Evolutionary conservation across 345 rosid genomes (phyloP).

Genomic region (Erucastrum elatum): DNA sequence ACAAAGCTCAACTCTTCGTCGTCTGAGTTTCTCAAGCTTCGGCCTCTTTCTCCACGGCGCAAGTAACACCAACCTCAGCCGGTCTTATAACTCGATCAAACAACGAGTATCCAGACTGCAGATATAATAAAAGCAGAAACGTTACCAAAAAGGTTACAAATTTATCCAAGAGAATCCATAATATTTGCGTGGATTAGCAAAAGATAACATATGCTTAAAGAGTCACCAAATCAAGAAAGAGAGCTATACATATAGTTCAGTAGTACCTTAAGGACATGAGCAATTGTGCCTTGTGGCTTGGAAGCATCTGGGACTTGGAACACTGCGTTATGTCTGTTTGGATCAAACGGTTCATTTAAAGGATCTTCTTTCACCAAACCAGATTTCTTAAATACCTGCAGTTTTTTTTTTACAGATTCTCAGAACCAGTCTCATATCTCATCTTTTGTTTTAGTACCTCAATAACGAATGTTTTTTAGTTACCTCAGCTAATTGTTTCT

Average conservation of each 20-base stretch:
- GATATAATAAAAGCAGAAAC: background rate
- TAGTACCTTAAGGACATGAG: constrained; percentile 81
- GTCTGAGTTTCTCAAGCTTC: constrained; percentile 41
- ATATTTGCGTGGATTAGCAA: background rate
- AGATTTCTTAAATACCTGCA: constrained; percentile 72
- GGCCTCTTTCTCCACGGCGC: constrained; percentile 40
- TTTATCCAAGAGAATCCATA: background rate
- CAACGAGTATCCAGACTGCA: constrained; percentile 81
- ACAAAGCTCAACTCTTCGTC: constrained; percentile 5
- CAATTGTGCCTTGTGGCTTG: constrained; percentile 82
- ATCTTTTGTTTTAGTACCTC: background rate
- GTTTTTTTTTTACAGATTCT: background rate
- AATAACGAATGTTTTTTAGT: background rate
- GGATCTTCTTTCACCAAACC: constrained; percentile 82
- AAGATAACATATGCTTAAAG: background rate
- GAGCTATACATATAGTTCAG: too few species aligned
- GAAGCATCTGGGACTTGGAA: constrained; percentile 79
- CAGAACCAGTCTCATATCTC: constrained; percentile 7
- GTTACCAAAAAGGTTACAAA: background rate
- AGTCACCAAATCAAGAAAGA: too few species aligned
- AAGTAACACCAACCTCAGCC: constrained; percentile 94
- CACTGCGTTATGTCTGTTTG: constrained; percentile 80
- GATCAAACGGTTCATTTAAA: constrained; percentile 81
- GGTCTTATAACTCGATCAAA: constrained; percentile 84
- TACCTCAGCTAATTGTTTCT: constrained; percentile 88